phyloP scores from a whole-genome alignment of 2,329 filamentous ascomycete genomes.

The Aspergillus tubingensis region DNA sequence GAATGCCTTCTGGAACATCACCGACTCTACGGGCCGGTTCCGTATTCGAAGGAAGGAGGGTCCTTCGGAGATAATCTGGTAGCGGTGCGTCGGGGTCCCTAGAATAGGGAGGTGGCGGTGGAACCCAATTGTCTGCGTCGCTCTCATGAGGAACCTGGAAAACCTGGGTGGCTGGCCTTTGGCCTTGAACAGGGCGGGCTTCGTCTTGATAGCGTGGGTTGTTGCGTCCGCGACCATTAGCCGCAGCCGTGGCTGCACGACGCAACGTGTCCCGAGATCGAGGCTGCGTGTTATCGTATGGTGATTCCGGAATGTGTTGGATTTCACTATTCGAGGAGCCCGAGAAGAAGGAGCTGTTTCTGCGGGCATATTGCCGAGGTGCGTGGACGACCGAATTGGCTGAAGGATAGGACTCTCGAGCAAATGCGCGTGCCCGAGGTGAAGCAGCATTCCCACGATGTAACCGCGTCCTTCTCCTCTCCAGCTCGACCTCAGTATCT shows the following conservation, averaged over 20 bases:
- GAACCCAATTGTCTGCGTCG: slow-evolving; percentile 85
- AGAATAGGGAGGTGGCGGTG: slow-evolving; percentile 75
- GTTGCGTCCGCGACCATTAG: slow-evolving; percentile 68
- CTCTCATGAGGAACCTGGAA: slow-evolving; percentile 77
- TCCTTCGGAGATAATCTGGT: slow-evolving; percentile 39
- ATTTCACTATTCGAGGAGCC: slow-evolving; percentile 29
- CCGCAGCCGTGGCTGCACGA: slow-evolving; percentile 72
- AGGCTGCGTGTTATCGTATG: slow-evolving; percentile 72
- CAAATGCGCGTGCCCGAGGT: slow-evolving; percentile 20
- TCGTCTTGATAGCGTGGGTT: slow-evolving; percentile 49
- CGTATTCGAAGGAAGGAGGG: slow-evolving; percentile 33
- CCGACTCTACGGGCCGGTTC: slow-evolving; percentile 18
- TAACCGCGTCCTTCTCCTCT: slow-evolving; percentile 71
- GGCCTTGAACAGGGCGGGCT: slow-evolving; percentile 46
- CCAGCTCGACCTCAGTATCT: slow-evolving; percentile 76
- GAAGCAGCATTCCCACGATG: slow-evolving; percentile 54
- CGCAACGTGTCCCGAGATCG: slow-evolving; percentile 70
- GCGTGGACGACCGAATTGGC: slow-evolving; percentile 21
- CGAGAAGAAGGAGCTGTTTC: slow-evolving; percentile 32
- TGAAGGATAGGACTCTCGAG: slow-evolving; percentile 28
- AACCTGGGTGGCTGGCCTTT: slow-evolving; percentile 11
- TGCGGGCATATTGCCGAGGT: slow-evolving; percentile 19
- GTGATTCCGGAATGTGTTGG: slow-evolving; percentile 66
- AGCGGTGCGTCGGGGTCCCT: slow-evolving; percentile 39
- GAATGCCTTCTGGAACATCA: slow-evolving; percentile 18